Conservation (phyloP, 2,329 filamentous ascomycete genomes). For the Phoma sp. region DNA sequence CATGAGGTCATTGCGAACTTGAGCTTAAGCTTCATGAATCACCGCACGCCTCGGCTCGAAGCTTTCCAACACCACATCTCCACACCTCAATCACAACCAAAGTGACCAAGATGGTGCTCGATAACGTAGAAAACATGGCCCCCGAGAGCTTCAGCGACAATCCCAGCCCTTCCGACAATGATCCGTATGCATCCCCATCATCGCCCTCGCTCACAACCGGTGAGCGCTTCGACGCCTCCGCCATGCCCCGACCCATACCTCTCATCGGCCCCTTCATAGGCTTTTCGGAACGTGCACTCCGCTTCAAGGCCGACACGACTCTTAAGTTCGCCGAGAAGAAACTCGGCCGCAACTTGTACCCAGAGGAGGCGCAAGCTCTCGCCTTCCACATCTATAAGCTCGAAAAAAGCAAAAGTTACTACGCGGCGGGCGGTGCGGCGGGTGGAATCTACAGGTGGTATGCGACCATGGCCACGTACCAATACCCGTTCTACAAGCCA, state of each 20-base stretch:
- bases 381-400: conserved; percentile 49
- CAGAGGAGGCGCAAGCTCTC: conserved; percentile 53
- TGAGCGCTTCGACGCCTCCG: conserved; percentile 45
- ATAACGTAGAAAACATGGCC: conserved; percentile 43
- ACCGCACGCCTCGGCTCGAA: conserved; percentile 22
- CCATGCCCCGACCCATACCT: conserved; percentile 47
- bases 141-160: conserved; percentile 42
- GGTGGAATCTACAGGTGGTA: conserved; percentile 45
- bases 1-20: conserved; percentile 35
- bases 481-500: conserved; percentile 53
- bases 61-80: conserved; percentile 32
- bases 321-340: conserved; percentile 43
- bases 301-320: conserved; percentile 39
- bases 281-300: conserved; percentile 33
- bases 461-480: conserved; percentile 40
- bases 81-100: background rate
- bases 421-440: conserved; percentile 42
- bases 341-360: conserved; percentile 46
- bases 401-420: conserved; percentile 49
- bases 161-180: conserved; percentile 44
- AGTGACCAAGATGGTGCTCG: conserved; percentile 48
- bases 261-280: conserved; percentile 41
- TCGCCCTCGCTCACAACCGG: conserved; percentile 11
- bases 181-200: conserved; percentile 43
- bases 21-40: conserved; percentile 22